phyloP scores from a whole-genome alignment of 139 green algal species.

The Spirogloea muscicola region DNA sequence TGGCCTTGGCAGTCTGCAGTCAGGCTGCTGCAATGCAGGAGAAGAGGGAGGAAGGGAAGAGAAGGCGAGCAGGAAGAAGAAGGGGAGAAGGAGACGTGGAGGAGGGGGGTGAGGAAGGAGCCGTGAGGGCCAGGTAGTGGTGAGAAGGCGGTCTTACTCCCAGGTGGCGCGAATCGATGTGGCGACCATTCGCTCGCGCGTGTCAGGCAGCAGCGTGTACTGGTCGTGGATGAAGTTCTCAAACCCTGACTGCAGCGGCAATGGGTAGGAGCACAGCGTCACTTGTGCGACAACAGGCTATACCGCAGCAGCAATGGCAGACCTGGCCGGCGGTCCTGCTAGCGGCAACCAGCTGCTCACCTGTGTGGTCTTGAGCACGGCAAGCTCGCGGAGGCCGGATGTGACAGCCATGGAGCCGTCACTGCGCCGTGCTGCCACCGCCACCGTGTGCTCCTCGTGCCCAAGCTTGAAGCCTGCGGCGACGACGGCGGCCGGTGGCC shows the following conservation, averaged over 20 bases:
- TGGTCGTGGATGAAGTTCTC: conserved; percentile 65
- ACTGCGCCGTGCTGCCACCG: conserved; percentile 28
- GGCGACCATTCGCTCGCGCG: conserved; percentile 82
- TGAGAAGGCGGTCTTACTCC: conserved; percentile 57
- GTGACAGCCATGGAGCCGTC: conserved; percentile 50
- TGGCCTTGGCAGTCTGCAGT: too few species aligned
- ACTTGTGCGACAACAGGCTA: too few species aligned
- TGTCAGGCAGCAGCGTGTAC: conserved; percentile 83
- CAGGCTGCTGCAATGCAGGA: too few species aligned
- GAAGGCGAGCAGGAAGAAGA: not conserved
- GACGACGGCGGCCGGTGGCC: not conserved
- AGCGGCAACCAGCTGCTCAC: too few species aligned
- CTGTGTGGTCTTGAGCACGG: conserved; percentile 52
- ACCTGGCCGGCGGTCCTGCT: too few species aligned
- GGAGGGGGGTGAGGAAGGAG: conserved; percentile 1
- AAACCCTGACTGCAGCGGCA: conserved; percentile 94
- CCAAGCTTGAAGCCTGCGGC: conserved; percentile 48
- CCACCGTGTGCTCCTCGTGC: conserved; percentile 28
- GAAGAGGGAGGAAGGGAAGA: not conserved
- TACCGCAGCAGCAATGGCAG: too few species aligned
- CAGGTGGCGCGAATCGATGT: conserved; percentile 77
- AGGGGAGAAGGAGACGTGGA: too few species aligned
- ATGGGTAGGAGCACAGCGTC: too few species aligned
- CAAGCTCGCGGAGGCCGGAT: conserved; percentile 45
- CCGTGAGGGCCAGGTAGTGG: not conserved